Percentiles rank a stretch among this genome's conserved stretches.
Evolutionary conservation across 1,284 basidiomycete species (phyloP).

Genomic region (Heterobasidion occidentale): DNA sequence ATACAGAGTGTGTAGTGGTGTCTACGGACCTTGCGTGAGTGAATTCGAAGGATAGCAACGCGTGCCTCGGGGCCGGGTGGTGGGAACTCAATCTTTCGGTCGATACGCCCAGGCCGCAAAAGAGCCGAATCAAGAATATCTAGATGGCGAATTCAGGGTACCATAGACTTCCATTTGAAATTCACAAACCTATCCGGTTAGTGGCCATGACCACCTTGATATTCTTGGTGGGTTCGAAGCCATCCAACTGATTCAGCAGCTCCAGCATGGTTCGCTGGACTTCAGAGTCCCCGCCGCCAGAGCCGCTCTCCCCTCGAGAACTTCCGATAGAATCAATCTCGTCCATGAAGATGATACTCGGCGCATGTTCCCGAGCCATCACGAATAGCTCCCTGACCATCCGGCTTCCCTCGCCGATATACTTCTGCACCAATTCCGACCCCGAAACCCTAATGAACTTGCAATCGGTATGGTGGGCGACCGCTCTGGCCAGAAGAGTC

Average conservation of each 20-base stretch:
- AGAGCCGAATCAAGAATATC: conserved; percentile 96
- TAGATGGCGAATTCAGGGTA: conserved; percentile 17
- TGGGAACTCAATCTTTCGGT: conserved; percentile 99
- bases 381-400: conserved; percentile 98
- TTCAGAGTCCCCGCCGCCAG: conserved; percentile 90
- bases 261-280: conserved; percentile 99
- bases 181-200: conserved; percentile 79
- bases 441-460: conserved; percentile 97
- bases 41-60: conserved; percentile 93
- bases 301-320: conserved; percentile 85
- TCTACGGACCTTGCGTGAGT: conserved; percentile 79
- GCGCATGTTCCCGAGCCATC: conserved; percentile 97
- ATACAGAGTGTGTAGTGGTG: not conserved
- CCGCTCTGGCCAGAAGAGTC: conserved; percentile 87
- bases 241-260: conserved; percentile 93
- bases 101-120: conserved; percentile 93
- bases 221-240: conserved; percentile 96
- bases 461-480: conserved; percentile 98
- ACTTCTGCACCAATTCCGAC: conserved; percentile 96
- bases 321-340: conserved; percentile 98
- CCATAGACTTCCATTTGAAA: not conserved
- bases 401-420: conserved; percentile 94
- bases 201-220: conserved; percentile 99
- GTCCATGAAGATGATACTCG: conserved; percentile 99
- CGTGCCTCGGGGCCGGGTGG: conserved; percentile 97